A percentile compares a stretch with the other conserved stretches of the same genome.
Conservation (phyloP, 225 moss, liverwort and hornwort genomes). For the Physcomitrium patens region DNA sequence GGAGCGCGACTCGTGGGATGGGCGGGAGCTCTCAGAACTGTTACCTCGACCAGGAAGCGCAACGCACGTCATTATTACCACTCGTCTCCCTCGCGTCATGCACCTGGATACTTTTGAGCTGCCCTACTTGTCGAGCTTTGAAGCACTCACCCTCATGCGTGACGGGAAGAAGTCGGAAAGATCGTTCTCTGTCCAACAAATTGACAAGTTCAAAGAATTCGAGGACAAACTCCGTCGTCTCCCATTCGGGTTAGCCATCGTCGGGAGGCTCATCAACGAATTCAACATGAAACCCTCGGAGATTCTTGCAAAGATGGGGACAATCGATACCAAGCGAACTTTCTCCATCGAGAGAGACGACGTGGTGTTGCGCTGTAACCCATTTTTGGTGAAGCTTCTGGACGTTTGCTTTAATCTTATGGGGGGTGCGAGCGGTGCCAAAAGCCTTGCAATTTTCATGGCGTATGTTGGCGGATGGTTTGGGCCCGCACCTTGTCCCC, state of each 20-base stretch:
- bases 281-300: slow-evolving; percentile 52
- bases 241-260: slow-evolving; percentile 46
- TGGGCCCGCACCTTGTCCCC: slow-evolving; percentile 39
- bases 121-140: slow-evolving; percentile 39
- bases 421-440: slow-evolving; percentile 36
- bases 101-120: slow-evolving; percentile 44
- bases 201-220: slow-evolving; percentile 43
- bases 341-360: slow-evolving; percentile 45
- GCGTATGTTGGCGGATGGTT: slow-evolving; percentile 58
- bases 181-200: slow-evolving; percentile 39
- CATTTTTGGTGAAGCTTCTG: slow-evolving; percentile 47
- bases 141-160: slow-evolving; percentile 50
- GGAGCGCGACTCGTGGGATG: slow-evolving; percentile 56
- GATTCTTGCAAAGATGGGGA: slow-evolving; percentile 46
- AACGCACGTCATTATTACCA: slow-evolving; percentile 55
- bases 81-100: slow-evolving; percentile 49
- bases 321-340: slow-evolving; percentile 27
- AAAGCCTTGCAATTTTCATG: slow-evolving; percentile 44
- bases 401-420: slow-evolving; percentile 59
- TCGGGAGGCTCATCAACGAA: slow-evolving; percentile 47
- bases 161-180: slow-evolving; percentile 37
- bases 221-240: slow-evolving; percentile 61
- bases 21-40: slow-evolving; percentile 47
- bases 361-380: slow-evolving; percentile 57
- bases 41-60: slow-evolving; percentile 49